Base-by-base conservation (phyloP, 2,329 filamentous ascomycete species). In the Pseudonectria buxi region DNA sequence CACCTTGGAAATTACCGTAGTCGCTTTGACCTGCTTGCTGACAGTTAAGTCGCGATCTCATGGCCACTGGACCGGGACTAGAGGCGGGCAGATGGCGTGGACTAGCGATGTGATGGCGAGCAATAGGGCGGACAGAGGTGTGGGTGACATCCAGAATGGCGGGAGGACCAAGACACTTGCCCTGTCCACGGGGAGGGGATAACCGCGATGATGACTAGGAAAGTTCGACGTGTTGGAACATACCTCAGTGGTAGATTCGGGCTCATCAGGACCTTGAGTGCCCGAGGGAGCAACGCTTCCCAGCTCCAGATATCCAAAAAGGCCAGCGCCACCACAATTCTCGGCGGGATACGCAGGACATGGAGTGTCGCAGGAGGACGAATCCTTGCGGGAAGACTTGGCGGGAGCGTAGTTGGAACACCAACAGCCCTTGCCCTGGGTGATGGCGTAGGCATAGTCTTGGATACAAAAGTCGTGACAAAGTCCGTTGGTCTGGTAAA, bases 311-410 rank as follows among this genome's bases (percentile, higher is more conserved):
- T 90, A 90, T 32, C 78, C 81, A 50, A 65, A 90, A 4, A 79
- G 51, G 30, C 64, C 67, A 24, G 67, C 46, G 25, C 74, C 77
- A 41, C 85, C 85, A 51, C 85, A 90, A 10, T 65, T 59, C 44
- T 89, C 82, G 2, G 34, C 24, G 0, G 75, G 75, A 53, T 72
- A 90, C n/a, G 83, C 85, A 7, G 83, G 82, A 48, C 85, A 90
- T 12, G 59, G 33, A 1, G 56, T 57, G 45, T 69, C 59, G 60
- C 85, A 90, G 14, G 70, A 49, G 24, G 43, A 46, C 2, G 60
- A 57, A 14, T 62, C 52, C 33, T 68, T 62, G 36, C 66, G 56
- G 24, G 54, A 56, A 14, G 51, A 54, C 24, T 62, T 44, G 32
- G 65, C 64, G 7, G 85, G 85, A 3, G 69, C 68, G 50, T 79